Percentiles rank a stretch among this genome's conserved stretches.
phyloP scores from a whole-genome alignment of 108 stramenopile species.

The Thalassiosira profunda region DNA sequence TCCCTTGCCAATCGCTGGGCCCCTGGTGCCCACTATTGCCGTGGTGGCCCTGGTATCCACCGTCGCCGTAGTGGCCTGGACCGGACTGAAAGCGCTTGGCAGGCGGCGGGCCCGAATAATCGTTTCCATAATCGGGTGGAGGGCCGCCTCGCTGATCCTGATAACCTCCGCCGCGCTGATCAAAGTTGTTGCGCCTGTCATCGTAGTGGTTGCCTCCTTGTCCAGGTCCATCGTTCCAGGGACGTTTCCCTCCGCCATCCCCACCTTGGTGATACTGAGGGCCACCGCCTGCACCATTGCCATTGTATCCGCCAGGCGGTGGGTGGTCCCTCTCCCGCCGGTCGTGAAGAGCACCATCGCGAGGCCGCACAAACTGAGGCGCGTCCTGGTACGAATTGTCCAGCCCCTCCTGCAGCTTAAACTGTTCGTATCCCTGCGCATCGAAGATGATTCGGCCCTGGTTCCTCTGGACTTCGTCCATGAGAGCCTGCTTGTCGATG shows the following conservation, averaged over 20 bases:
- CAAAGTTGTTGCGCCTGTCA: too few species aligned
- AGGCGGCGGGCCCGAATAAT: not conserved
- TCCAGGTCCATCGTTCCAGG: conserved; percentile 8
- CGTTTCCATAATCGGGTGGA: conserved; percentile 15
- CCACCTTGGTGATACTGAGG: conserved; percentile 19
- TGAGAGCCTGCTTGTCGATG: conserved; percentile 71
- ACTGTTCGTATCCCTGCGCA: conserved; percentile 68
- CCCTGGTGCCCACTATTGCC: conserved; percentile 7
- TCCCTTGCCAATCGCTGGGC: conserved; percentile 21
- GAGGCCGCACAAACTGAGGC: conserved; percentile 71
- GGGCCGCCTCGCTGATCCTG: too few species aligned
- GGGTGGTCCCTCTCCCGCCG: conserved; percentile 41
- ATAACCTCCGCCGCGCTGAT: too few species aligned
- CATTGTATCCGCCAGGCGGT: conserved; percentile 8
- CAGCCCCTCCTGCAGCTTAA: conserved; percentile 42
- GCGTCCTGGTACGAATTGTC: conserved; percentile 64
- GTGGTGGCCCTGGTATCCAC: conserved; percentile 18
- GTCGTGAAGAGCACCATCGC: conserved; percentile 61
- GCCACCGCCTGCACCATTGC: not conserved
- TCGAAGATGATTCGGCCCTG: conserved; percentile 83
- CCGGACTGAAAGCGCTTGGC: not conserved
- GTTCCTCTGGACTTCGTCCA: conserved; percentile 64
- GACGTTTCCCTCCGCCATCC: conserved; percentile 1
- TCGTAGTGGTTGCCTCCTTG: too few species aligned
- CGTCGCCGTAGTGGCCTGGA: not conserved